Conservation (phyloP, 257 asterid genomes). For the Thymus quinquecostatus region DNA sequence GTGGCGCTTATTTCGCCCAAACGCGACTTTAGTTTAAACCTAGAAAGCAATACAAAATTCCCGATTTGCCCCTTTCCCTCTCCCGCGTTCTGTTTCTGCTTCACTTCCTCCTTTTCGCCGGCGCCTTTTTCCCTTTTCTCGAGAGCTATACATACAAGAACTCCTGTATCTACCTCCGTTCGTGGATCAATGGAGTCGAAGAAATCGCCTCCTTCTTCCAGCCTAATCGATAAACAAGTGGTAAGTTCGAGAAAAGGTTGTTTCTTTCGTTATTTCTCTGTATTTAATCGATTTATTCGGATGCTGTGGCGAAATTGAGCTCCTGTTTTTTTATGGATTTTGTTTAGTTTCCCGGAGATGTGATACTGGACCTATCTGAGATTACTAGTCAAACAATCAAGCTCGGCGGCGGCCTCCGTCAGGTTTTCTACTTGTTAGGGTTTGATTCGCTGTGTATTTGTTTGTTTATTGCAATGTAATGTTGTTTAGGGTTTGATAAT, state of each 20-base stretch:
- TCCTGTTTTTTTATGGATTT: not conserved
- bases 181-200: constrained; percentile 43
- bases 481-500: not conserved
- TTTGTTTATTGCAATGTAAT: not conserved
- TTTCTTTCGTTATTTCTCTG: not conserved
- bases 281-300: not conserved
- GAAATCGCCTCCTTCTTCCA: constrained; percentile 36
- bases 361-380: constrained; percentile 77
- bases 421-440: constrained; percentile 56
- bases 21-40: constrained; percentile 10
- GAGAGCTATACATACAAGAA: constrained; percentile 1
- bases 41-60: not conserved
- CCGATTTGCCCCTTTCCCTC: not conserved
- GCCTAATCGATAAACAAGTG: constrained; percentile 59
- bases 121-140: not conserved
- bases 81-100: constrained; percentile 15
- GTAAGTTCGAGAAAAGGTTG: constrained; percentile 31
- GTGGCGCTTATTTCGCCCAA: no score
- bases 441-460: constrained; percentile 20
- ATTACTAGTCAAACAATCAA: constrained; percentile 75
- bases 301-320: not conserved
- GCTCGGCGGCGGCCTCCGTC: constrained; percentile 92
- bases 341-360: constrained; percentile 86
- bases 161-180: constrained; percentile 11
- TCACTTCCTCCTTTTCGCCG: not conserved